Evolutionary conservation across 768 basidiomycete species (phyloP).

Genomic region (Lanmaoa rubissima): DNA sequence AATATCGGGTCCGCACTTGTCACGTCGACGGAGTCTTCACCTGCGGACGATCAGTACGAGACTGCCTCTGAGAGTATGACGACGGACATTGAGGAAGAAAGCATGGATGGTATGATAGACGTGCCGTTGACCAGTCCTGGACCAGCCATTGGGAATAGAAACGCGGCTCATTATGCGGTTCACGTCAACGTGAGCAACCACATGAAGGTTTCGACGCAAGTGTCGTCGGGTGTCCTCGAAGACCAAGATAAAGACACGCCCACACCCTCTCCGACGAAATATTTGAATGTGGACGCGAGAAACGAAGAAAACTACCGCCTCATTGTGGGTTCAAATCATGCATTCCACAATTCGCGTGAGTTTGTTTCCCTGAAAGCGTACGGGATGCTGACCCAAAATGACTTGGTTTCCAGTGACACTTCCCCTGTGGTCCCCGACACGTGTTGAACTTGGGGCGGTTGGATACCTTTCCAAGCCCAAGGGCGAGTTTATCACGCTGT

Average conservation of each 20-base stretch:
- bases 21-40: slow-evolving; percentile 17
- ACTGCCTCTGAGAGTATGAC: slow-evolving; percentile 28
- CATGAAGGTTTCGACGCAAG: slow-evolving; percentile 21
- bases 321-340: slow-evolving; percentile 50
- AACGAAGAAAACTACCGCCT: slow-evolving; percentile 71
- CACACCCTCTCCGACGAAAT: slow-evolving; percentile 38
- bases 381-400: not conserved
- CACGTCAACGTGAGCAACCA: slow-evolving; percentile 5
- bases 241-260: not conserved
- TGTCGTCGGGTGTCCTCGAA: not conserved
- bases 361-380: slow-evolving; percentile 5
- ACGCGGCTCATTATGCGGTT: not conserved
- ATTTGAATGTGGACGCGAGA: slow-evolving; percentile 39
- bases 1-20: not conserved
- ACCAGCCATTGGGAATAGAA: not conserved
- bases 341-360: slow-evolving; percentile 68
- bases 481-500: slow-evolving; percentile 70
- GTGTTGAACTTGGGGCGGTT: slow-evolving; percentile 64
- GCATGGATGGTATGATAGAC: slow-evolving; percentile 13
- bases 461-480: slow-evolving; percentile 68
- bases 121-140: slow-evolving; percentile 19
- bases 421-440: slow-evolving; percentile 70
- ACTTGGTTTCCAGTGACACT: slow-evolving; percentile 45
- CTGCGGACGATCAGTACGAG: slow-evolving; percentile 26
- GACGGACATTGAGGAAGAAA: slow-evolving; percentile 15